Evolutionary conservation across 2,329 filamentous ascomycete genomes (phyloP).

Genomic region (Ophiostoma populinum): DNA sequence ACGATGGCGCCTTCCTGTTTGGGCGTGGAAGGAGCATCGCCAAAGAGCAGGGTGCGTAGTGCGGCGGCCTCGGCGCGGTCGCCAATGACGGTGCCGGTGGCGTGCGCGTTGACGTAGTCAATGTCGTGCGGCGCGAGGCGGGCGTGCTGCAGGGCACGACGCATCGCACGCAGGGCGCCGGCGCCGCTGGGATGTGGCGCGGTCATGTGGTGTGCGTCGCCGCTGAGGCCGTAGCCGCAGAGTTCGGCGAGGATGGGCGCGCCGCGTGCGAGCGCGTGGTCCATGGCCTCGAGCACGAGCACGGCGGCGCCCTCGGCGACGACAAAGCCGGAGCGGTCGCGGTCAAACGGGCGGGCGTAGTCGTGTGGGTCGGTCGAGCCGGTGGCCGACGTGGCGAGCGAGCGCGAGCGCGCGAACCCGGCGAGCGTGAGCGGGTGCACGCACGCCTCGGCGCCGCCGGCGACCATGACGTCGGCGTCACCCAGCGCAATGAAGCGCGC

Average conservation of each 20-base stretch:
- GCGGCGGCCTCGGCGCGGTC: conserved; percentile 78
- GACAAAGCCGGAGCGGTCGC: conserved; percentile 66
- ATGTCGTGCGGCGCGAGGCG: conserved; percentile 50
- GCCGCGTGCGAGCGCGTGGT: conserved; percentile 65
- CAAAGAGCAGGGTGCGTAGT: conserved; percentile 61
- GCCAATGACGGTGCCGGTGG: conserved; percentile 71
- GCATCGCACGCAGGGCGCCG: conserved; percentile 76
- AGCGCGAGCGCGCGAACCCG: conserved; percentile 77
- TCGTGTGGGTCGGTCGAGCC: conserved; percentile 11
- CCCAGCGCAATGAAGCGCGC: conserved; percentile 82
- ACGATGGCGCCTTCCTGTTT: conserved; percentile 45
- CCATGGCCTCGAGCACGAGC: conserved; percentile 72
- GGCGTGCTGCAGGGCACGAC: conserved; percentile 58
- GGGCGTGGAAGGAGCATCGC: conserved; percentile 43
- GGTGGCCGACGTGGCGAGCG: conserved; percentile 31
- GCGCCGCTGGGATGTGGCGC: conserved; percentile 68
- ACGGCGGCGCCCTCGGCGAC: conserved; percentile 85
- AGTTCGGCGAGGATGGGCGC: conserved; percentile 80
- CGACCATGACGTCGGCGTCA: conserved; percentile 88
- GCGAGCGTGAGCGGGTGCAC: conserved; percentile 88
- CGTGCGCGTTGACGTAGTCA: conserved; percentile 91
- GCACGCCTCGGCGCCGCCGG: conserved; percentile 89
- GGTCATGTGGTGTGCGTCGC: conserved; percentile 87
- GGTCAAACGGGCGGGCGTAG: conserved; percentile 71
- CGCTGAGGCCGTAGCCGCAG: conserved; percentile 74